Evolutionary conservation across 805 yeast species (phyloP), one percentile per base, ranked within the genome.

Genomic region (Yarrowia sp.): DNA sequence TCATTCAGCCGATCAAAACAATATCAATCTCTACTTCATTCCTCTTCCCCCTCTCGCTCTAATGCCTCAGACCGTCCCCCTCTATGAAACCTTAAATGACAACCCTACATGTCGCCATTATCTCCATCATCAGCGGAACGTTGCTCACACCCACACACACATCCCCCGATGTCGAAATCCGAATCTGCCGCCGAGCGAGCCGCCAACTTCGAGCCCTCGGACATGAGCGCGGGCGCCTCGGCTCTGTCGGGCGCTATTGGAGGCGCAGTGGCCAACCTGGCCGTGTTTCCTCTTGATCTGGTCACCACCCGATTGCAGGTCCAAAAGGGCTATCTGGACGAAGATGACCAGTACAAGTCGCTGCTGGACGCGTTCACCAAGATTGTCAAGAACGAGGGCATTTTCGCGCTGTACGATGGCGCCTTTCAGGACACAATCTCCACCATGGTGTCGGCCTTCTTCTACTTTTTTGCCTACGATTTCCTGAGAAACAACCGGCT

Each of bases 321-420:
- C n/a, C 76, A 75, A 67, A 65, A 58, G 46, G 71, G 73, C 30
- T 61, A 68, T 15, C 34, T 60, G 40, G 53, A 50, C 17, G 66
- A 52, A 20, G 70, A 68, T 19, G 56, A 52, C 30, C 68, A 82
- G 73, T 89, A 91, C 74, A 83, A 79, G 33, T 90, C 92, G 2
- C 88, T 96, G 0, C 68, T 85, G 17, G 92, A 91, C 76, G 96
- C 96, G 0, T 87, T 92, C 73, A 77, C 72, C 43, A 87, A 84
- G 72, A 92, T 92, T 86, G 86, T 85, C 74, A 75, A 76, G 67
- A 83, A 85, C 68, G 97, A 91, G 75, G 97, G 97, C 5, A 20
- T 88, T 3, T 74, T 80, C 49, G 90, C 90, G 14, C 87, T 92
- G 71, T 92, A 92, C 75, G 84, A 91, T 53, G 97, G 97, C 6